These are phyloP conservation scores for Dothideomycetes sp. DNA, from an alignment of 2,329 filamentous ascomycete genomes.

Conservation along the genomic window DNA sequence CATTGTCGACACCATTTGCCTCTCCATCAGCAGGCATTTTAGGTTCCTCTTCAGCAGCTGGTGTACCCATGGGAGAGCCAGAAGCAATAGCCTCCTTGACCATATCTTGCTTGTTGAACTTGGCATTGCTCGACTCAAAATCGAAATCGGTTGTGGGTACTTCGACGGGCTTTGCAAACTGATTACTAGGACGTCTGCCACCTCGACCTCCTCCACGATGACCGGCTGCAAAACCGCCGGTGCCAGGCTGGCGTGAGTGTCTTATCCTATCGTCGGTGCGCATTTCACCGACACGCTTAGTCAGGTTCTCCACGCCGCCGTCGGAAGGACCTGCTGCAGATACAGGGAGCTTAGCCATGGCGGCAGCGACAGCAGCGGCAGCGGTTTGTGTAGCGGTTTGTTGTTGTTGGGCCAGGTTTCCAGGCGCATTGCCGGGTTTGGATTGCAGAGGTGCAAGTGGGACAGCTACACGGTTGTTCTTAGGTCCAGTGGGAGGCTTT, in stretches of 20 bases:
- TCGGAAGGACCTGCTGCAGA: slow-evolving; percentile 18
- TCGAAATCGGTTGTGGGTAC: slow-evolving; percentile 89
- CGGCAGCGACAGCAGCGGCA: slow-evolving; percentile 67
- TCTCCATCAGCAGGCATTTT: slow-evolving; percentile 22
- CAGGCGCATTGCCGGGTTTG: slow-evolving; percentile 29
- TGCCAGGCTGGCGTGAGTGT: slow-evolving; percentile 39
- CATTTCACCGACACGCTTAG: slow-evolving; percentile 70
- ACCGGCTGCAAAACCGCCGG: slow-evolving; percentile 31
- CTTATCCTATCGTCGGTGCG: slow-evolving; percentile 50
- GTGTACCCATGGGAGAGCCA: slow-evolving; percentile 55
- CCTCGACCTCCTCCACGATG: slow-evolving; percentile 35
- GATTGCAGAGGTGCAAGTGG: slow-evolving; percentile 43
- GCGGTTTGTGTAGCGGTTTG: slow-evolving; percentile 65
- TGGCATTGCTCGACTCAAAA: slow-evolving; percentile 76
- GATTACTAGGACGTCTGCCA: slow-evolving; percentile 25
- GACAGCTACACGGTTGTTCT: slow-evolving; percentile 47
- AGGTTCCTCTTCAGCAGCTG: slow-evolving; percentile 37
- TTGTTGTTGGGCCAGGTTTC: slow-evolving; percentile 24
- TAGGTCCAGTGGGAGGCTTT: slow-evolving; percentile 36
- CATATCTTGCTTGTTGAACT: slow-evolving; percentile 80
- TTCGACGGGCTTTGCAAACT: slow-evolving; percentile 53
- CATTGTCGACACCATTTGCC: slow-evolving; percentile 28
- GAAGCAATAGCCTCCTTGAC: slow-evolving; percentile 80
- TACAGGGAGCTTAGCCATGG: slow-evolving; percentile 59
- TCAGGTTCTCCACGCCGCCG: slow-evolving; percentile 51